phyloP scores from a whole-genome alignment of 129 eudicot species.

The Dittrichia graveolens region DNA sequence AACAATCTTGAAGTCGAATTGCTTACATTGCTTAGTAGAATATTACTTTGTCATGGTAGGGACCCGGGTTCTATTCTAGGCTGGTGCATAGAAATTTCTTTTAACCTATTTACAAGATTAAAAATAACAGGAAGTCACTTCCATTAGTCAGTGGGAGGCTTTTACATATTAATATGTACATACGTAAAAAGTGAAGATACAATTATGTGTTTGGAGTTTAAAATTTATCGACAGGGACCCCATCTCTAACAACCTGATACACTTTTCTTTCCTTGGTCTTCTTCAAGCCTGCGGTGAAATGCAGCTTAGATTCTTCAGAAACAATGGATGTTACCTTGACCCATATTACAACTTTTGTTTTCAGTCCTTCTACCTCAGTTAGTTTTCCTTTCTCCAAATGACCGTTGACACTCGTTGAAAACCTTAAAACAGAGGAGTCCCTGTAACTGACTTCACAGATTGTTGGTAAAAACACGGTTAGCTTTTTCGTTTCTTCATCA shows the following conservation, averaged over 20 bases:
- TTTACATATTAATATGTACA: no score
- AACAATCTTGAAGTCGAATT: no score
- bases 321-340: conserved; percentile 67
- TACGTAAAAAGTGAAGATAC: no score
- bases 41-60: no score
- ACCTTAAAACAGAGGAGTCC: conserved; percentile 81
- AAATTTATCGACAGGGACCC: conserved; percentile 67
- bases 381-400: conserved; percentile 86
- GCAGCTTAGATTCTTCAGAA: conserved; percentile 67
- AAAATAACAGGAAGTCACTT: no score
- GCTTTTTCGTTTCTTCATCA: conserved; percentile 73
- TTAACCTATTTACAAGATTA: no score
- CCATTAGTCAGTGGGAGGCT: no score
- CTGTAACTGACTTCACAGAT: conserved; percentile 88
- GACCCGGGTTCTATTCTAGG: no score
- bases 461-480: conserved; percentile 76
- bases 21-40: no score
- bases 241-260: conserved; percentile 76
- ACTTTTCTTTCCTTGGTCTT: conserved; percentile 68
- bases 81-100: no score
- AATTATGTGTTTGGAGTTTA: no score
- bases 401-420: conserved; percentile 69
- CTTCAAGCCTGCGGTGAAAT: conserved; percentile 81
- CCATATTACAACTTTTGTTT: conserved; percentile 91
- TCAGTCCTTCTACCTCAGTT: conserved; percentile 79